Percentiles rank a stretch among this genome's conserved stretches.
These are phyloP conservation scores for Protomyces lactucae-debilis DNA, from an alignment of 1,139 yeast genomes.

Conservation along the genomic window DNA sequence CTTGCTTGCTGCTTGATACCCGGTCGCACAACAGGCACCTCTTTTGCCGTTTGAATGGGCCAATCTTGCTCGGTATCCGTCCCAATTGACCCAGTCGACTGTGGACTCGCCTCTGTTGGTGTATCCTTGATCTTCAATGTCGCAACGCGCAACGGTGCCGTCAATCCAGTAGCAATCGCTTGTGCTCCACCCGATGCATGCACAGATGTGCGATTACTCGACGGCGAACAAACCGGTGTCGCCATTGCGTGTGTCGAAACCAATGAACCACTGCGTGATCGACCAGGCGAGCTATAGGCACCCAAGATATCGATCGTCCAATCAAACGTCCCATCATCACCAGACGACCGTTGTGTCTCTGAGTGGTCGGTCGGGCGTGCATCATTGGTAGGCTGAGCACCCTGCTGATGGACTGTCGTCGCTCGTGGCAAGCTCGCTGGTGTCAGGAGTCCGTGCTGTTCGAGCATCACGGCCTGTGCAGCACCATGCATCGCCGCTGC, in stretches of 20 bases:
- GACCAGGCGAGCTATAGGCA: neutral
- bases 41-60: neutral
- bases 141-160: too few relatives aligned
- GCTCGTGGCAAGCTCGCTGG: too few relatives aligned
- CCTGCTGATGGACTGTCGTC: too few relatives aligned
- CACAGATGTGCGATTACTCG: neutral
- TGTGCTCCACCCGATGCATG: neutral
- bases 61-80: neutral
- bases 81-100: neutral
- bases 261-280: too few relatives aligned
- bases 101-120: neutral
- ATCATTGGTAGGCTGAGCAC: too few relatives aligned
- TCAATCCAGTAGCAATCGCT: too few relatives aligned
- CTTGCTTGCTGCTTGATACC: neutral
- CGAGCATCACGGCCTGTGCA: too few relatives aligned
- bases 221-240: neutral
- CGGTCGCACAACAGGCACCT: neutral
- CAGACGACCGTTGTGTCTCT: too few relatives aligned
- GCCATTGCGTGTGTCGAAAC: neutral
- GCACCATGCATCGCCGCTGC: too few relatives aligned
- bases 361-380: too few relatives aligned
- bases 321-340: neutral
- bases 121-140: neutral
- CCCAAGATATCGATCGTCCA: neutral
- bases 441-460: too few relatives aligned